Conservation (phyloP, 176 grass and related monocot species). For the barley (Hordeum vulgare) region MorexV3_pseudomolecules_assembly NC_058519.1:491853933-491854432, state of each 20-base stretch:
- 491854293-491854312: neutral
- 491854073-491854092: conserved; percentile 16
- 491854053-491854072: conserved; percentile 43
- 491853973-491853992: conserved; percentile 52
- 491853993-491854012: conserved; percentile 89
- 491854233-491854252: too few species aligned
- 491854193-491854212: neutral
- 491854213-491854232: too few species aligned
- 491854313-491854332: neutral
- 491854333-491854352: neutral
- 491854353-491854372: neutral
- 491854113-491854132: neutral
- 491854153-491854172: neutral
- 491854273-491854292: neutral
- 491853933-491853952: conserved; percentile 39
- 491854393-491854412: too few species aligned
- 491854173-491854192: too few species aligned
- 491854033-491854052: conserved; percentile 51
- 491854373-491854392: too few species aligned
- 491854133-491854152: neutral
- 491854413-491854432: too few species aligned
- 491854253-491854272: neutral
- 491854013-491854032: conserved; percentile 38
- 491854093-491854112: neutral
- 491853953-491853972: conserved; percentile 23